Base-by-base conservation (phyloP, 2,329 filamentous ascomycete species). In the Colletotrichum ledebouriae region DNA sequence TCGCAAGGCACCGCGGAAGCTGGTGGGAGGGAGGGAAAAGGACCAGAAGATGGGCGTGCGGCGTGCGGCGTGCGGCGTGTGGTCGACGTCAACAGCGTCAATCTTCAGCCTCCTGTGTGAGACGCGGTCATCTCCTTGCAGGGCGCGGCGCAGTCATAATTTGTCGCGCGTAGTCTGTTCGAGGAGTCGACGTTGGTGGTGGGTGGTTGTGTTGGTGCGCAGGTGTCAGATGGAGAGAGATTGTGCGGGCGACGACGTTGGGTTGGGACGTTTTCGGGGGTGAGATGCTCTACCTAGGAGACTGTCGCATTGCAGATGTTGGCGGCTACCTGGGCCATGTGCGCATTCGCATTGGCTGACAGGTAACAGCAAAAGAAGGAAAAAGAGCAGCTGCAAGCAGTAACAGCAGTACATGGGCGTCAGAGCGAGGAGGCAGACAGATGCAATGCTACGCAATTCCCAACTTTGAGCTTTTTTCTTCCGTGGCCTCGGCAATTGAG, bases 41-140 rank as follows among this genome's bases (percentile, higher is more conserved):
- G 25, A 29, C 25, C 7, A 5, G 37, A 39, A 39, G 37, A 11
- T 39, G 15, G 29, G 17, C 17, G 17, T 17, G 17, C 2, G 13
- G 29, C 17, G 17, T 17, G 17, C 2, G 13, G 29, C 17, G 49
- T 20, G 17, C 10, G 33, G 56, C 29, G 52, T 33, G 50, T 10
- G 37, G 42, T 22, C 52, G 62, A 52, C 56, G 56, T 69, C 50
- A 53, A 60, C 62, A 41, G 59, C 49, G 49, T 44, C 56, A 25
- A 50, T 69, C 62, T 69, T 67, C 57, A 61, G 55, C 56, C 57
- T 55, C 56, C 46, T 46, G 50, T 50, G 50, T 57, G 62, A 69
- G 67, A 69, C 63, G 56, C 62, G 41, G 57, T 69, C 67, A 69
- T 67, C 67, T 69, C 67, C 67, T 61, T 67, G 67, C 67, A 67